A percentile compares a stretch with the other conserved stretches of the same genome.
These are phyloP conservation scores for Talaromyces liani DNA, from an alignment of 495 filamentous ascomycete genomes.

Conservation along the genomic window DNA sequence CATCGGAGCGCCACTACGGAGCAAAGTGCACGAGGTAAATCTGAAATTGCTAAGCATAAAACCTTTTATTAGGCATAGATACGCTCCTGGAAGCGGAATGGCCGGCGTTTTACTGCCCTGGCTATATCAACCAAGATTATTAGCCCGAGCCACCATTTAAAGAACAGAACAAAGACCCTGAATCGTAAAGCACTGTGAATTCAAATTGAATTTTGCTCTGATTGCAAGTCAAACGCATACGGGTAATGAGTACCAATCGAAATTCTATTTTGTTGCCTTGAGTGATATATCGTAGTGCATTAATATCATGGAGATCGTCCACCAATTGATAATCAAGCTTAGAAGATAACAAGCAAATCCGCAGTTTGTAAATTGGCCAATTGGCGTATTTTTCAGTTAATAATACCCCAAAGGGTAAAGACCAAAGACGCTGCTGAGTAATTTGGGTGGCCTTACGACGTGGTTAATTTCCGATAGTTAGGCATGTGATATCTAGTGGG, in stretches of 20 bases:
- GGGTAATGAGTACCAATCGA: not conserved
- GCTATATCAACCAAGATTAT: not conserved
- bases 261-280: not conserved
- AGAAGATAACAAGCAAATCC: not conserved
- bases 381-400: not conserved
- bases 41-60: too few relatives aligned
- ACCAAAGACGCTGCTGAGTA: not conserved
- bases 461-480: not conserved
- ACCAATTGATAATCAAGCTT: not conserved
- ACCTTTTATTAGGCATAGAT: too few relatives aligned
- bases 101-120: not conserved
- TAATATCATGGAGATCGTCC: not conserved
- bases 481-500: not conserved
- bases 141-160: not conserved
- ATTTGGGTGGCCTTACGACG: not conserved
- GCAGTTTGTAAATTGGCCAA: not conserved
- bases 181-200: not conserved
- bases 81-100: too few relatives aligned
- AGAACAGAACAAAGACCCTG: not conserved
- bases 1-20: too few relatives aligned
- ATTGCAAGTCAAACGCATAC: not conserved
- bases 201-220: not conserved
- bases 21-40: too few relatives aligned
- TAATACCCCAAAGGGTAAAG: not conserved
- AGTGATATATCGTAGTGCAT: not conserved